Conservation (phyloP, 2,329 filamentous ascomycete species). For the Graphiopsis chlorocephala region DNA sequence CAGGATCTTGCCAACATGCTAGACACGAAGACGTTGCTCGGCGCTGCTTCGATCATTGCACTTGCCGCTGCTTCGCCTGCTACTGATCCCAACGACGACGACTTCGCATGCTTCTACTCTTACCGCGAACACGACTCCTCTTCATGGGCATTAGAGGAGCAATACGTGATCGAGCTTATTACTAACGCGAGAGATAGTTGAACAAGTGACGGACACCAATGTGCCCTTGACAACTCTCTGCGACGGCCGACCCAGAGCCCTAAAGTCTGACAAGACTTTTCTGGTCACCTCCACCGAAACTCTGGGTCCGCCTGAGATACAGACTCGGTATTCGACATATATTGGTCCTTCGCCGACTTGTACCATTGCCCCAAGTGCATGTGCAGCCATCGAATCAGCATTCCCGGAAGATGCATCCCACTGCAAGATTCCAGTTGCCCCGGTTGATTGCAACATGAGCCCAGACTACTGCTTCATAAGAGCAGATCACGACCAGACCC, state of each 20-base stretch:
- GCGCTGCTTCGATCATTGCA: background rate
- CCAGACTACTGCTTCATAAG: conserved; percentile 4
- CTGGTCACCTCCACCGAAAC: background rate
- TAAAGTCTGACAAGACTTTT: conserved; percentile 3
- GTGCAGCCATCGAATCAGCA: background rate
- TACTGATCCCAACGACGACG: conserved; percentile 8
- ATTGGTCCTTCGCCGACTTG: background rate
- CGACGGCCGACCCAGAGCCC: background rate
- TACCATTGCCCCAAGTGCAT: background rate
- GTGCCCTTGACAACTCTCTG: conserved; percentile 10
- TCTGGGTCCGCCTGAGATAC: background rate
- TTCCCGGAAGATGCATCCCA: background rate
- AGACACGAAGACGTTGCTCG: background rate
- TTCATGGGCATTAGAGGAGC: background rate
- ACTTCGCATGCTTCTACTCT: conserved; percentile 13
- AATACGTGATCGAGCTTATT: background rate
- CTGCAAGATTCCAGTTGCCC: background rate
- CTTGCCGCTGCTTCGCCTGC: background rate
- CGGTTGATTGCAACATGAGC: conserved; percentile 1
- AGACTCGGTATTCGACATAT: background rate
- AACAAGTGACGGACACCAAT: background rate
- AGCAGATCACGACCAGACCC: background rate
- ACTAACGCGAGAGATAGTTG: background rate
- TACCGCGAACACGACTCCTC: conserved; percentile 5
- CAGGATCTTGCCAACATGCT: background rate